These are phyloP conservation scores for Suaeda aralocaspica DNA, from an alignment of 148 eudicot genomes.

Conservation along the genomic window DNA sequence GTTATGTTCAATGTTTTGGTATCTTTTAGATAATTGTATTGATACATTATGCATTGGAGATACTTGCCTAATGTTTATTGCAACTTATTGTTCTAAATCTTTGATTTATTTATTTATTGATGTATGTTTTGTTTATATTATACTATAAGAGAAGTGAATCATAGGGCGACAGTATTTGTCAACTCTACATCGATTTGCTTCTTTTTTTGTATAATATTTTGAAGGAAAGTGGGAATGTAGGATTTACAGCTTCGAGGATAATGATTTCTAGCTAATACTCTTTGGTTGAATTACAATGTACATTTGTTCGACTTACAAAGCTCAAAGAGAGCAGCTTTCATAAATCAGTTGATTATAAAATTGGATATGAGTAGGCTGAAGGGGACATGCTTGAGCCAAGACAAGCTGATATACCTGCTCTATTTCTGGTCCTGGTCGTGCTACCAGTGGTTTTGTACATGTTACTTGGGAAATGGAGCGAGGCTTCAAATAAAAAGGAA, in stretches of 20 bases:
- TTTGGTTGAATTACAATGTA: conserved; percentile 15
- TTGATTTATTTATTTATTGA: too few species aligned
- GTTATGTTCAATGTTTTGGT: too few species aligned
- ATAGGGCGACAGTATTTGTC: too few species aligned
- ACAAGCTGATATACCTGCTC: conserved; percentile 72
- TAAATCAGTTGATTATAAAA: conserved; percentile 20
- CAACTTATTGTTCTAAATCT: too few species aligned
- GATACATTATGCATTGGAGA: too few species aligned
- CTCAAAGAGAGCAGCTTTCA: conserved; percentile 26
- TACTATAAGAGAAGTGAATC: too few species aligned
- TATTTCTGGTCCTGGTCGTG: conserved; percentile 79
- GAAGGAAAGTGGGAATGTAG: not conserved
- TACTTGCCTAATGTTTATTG: too few species aligned
- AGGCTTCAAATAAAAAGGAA: conserved; percentile 55
- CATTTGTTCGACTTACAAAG: conserved; percentile 21
- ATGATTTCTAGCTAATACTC: not conserved
- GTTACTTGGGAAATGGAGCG: conserved; percentile 92
- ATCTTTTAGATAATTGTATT: too few species aligned
- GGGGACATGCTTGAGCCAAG: conserved; percentile 96
- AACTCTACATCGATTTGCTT: too few species aligned
- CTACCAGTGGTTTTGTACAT: conserved; percentile 71
- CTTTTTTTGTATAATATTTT: too few species aligned
- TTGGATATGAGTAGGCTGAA: conserved; percentile 82
- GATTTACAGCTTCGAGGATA: not conserved
- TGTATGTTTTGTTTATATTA: too few species aligned